Base-by-base conservation (phyloP, 1,284 basidiomycete species). In the Malassezia psittaci region DNA sequence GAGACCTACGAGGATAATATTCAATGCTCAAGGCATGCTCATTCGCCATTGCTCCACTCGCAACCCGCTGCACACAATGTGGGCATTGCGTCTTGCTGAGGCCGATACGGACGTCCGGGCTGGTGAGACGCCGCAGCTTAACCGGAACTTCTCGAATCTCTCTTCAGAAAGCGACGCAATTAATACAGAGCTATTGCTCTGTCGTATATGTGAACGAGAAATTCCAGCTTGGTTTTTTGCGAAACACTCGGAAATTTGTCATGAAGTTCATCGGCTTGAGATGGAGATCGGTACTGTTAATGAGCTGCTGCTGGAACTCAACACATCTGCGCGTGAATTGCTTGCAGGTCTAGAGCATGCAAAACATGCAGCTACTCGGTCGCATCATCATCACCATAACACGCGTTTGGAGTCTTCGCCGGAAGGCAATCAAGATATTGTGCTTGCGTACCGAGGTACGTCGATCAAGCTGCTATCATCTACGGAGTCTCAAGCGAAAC, bases 171-270 rank as follows among this genome's bases (percentile, higher is more conserved):
- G 61, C 5, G 61, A 66, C 7, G 68, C 65, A 35, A 62, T 72
- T 51, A 65, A 66, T 13, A 67, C 83, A 21, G 84, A 90, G 64
- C 85, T 83, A n/a, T 86, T 98, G 38, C 80, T 99, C 16, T 98
- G 94, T 78, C 88, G 94, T 45, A 99, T 99, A 63, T 99, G 94
- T 79, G 94, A 99, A 77, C 84, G 87, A 68, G 85, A 88, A 67
- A 86, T 98, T 52, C 91, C 94, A 2, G 87, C 93, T 56, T 98
- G 94, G 91, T 99, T 93, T 79, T 99, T 99, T 74, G 94, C 96
- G 77, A 96, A 96, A 79, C 94, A 99, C 79, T 96, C 91, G 79
- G 94, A 98, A 78, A 98, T 93, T 10, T 99, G 94, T 75, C 89
- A 85, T 67, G 94, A 96, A 77, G 86, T 90, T 1, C 94, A 99